A percentile compares a stretch with the other conserved stretches of the same genome.
Evolutionary conservation across 768 basidiomycete genomes (phyloP).

Genomic region (Collybiopsis luxurians): DNA sequence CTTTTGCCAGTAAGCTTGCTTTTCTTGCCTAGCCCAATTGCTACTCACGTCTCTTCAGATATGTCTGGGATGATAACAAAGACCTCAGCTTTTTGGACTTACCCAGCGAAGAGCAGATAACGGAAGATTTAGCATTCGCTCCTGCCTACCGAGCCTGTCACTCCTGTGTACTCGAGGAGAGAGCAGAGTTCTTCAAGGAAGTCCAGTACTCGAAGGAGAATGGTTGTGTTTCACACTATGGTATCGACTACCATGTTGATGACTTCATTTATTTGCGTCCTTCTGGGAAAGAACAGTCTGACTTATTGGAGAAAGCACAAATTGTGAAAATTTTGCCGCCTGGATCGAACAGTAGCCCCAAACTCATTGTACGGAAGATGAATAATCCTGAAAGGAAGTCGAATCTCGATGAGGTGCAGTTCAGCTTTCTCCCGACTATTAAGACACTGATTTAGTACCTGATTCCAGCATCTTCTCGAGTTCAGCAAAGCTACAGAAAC

Average conservation of each 20-base stretch:
- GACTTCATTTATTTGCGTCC: conserved; percentile 63
- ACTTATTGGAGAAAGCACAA: conserved; percentile 53
- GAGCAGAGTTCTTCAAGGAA: conserved; percentile 19
- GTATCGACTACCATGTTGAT: conserved; percentile 48
- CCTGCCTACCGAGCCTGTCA: conserved; percentile 40
- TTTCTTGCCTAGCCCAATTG: not conserved
- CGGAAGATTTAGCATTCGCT: conserved; percentile 24
- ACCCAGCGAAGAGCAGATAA: conserved; percentile 29
- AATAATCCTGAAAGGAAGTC: conserved; percentile 9
- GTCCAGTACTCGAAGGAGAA: conserved; percentile 22
- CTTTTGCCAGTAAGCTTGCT: conserved; percentile 47
- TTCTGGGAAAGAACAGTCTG: conserved; percentile 16
- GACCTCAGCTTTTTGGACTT: conserved; percentile 45
- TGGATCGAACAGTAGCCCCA: conserved; percentile 2
- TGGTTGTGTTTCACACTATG: conserved; percentile 33
- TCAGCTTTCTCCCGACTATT: not conserved
- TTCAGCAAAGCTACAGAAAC: not conserved
- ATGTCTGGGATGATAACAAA: conserved; percentile 48
- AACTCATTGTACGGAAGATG: conserved; percentile 4
- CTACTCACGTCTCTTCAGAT: conserved; percentile 27
- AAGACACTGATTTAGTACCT: not conserved
- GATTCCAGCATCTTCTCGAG: not conserved
- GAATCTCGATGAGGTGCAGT: not conserved
- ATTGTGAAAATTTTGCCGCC: conserved; percentile 35
- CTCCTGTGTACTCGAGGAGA: conserved; percentile 41